phyloP scores from a whole-genome alignment of 192 early-diverging fungal species.

The Diversispora epigaea region DNA sequence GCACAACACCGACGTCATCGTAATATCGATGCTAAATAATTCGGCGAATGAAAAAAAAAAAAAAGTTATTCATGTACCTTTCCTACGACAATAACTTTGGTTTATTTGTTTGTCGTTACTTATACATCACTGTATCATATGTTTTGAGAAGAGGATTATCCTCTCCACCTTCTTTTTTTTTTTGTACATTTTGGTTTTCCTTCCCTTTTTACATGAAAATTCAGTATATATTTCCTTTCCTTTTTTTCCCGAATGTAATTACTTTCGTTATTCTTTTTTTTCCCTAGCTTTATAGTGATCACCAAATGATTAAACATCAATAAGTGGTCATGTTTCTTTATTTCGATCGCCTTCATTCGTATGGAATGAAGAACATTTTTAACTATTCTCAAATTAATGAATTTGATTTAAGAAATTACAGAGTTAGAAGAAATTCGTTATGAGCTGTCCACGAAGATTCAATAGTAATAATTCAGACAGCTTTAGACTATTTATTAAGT shows the following conservation, averaged over 20 bases:
- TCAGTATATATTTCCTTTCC: slow-evolving; percentile 8
- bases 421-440: no score
- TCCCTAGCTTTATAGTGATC: neutral
- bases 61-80: neutral
- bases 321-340: slow-evolving; percentile 14
- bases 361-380: slow-evolving; percentile 16
- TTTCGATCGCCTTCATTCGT: slow-evolving; percentile 7
- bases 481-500: no score
- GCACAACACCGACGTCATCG: neutral
- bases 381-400: no score
- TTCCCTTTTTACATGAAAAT: neutral
- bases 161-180: neutral
- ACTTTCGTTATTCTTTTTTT: slow-evolving; percentile 30
- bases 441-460: no score
- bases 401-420: no score
- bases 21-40: neutral
- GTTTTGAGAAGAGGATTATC: neutral
- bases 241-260: slow-evolving; percentile 9
- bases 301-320: neutral
- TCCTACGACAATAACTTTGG: neutral
- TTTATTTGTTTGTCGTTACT: neutral
- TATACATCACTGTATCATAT: neutral
- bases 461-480: no score
- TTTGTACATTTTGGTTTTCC: neutral
- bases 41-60: neutral